Conservation (phyloP, 192 early-diverging fungal genomes). For the Coemansia asiatica region DNA sequence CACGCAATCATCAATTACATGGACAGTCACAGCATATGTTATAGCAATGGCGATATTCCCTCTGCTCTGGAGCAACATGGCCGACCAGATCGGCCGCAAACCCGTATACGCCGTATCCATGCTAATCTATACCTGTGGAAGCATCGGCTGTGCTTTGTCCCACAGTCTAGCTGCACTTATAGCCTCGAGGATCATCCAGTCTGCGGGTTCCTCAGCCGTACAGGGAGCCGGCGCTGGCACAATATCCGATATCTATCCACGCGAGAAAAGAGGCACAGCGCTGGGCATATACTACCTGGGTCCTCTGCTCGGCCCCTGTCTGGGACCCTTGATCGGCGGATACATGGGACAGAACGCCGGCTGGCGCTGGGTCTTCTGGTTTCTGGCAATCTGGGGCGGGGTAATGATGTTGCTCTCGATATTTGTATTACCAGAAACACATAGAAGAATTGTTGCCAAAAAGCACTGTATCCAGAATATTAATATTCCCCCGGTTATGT, state of each 20-base stretch:
- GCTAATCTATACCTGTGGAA: slow-evolving; percentile 47
- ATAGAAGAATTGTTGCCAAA: slow-evolving; percentile 38
- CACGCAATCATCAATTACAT: slow-evolving; percentile 36
- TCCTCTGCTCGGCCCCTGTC: slow-evolving; percentile 53
- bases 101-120: slow-evolving; percentile 47
- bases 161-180: slow-evolving; percentile 35
- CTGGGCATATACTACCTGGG: slow-evolving; percentile 58
- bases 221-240: slow-evolving; percentile 56
- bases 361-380: slow-evolving; percentile 65
- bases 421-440: slow-evolving; percentile 65
- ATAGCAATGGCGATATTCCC: slow-evolving; percentile 58
- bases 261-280: slow-evolving; percentile 56
- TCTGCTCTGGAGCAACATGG: slow-evolving; percentile 57
- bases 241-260: slow-evolving; percentile 58
- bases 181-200: slow-evolving; percentile 52
- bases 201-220: slow-evolving; percentile 54
- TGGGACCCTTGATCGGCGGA: slow-evolving; percentile 60
- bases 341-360: slow-evolving; percentile 51
- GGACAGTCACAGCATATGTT: slow-evolving; percentile 53
- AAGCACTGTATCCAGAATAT: slow-evolving; percentile 34
- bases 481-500: slow-evolving; percentile 29
- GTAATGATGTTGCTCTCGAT: slow-evolving; percentile 48
- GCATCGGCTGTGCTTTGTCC: slow-evolving; percentile 54
- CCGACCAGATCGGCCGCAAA: slow-evolving; percentile 57
- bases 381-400: slow-evolving; percentile 58